Conservation (phyloP, 2,329 filamentous ascomycete genomes). For the Capronia epimyces region DNA sequence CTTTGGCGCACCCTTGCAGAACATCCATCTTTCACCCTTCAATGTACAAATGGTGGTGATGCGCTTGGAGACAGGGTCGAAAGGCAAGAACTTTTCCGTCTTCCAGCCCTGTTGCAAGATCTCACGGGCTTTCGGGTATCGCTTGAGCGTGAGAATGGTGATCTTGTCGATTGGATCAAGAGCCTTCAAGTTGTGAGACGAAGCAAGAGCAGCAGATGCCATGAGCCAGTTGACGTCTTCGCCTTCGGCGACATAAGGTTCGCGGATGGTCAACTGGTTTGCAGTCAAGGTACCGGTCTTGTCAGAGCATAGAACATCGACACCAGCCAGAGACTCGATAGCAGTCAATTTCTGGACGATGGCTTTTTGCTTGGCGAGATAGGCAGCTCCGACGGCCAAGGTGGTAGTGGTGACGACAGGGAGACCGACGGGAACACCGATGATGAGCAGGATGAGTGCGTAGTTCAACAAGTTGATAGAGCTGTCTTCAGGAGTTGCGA, state of each 20-base stretch:
- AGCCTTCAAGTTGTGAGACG: conserved; percentile 72
- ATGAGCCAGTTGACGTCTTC: conserved; percentile 81
- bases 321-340: conserved; percentile 69
- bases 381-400: conserved; percentile 69
- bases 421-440: conserved; percentile 74
- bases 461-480: conserved; percentile 63
- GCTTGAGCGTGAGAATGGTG: conserved; percentile 68
- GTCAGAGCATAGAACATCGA: conserved; percentile 74
- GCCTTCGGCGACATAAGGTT: conserved; percentile 70
- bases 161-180: conserved; percentile 76
- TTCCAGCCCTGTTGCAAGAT: conserved; percentile 69
- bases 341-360: conserved; percentile 76
- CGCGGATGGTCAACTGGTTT: conserved; percentile 70
- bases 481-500: conserved; percentile 54
- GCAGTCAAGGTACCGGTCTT: conserved; percentile 74
- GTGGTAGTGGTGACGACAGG: conserved; percentile 74
- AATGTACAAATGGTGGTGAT: conserved; percentile 66
- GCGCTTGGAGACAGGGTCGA: conserved; percentile 75
- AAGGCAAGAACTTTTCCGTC: conserved; percentile 71
- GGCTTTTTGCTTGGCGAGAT: conserved; percentile 70
- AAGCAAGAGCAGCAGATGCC: conserved; percentile 70
- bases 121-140: conserved; percentile 71
- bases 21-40: conserved; percentile 65
- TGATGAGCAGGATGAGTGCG: conserved; percentile 65
- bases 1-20: conserved; percentile 72